Evolutionary conservation across 345 rosid species (phyloP), one percentile per base, ranked within the genome.

Genomic region (Geranium brycei): DNA sequence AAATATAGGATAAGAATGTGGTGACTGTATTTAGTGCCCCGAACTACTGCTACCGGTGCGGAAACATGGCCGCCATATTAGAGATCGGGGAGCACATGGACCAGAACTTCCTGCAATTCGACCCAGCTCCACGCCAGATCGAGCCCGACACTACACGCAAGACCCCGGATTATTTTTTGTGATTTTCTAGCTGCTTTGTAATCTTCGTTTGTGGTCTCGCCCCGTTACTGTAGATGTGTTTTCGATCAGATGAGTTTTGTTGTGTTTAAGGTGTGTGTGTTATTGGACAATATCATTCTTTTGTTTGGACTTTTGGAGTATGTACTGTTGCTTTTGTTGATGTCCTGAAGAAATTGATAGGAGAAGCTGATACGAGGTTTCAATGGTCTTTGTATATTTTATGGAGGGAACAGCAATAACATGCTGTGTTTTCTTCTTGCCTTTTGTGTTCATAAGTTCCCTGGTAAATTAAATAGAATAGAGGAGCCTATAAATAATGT

Each of bases 1-100:
- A 40, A 59, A 65, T 64, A 31, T 73, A 86, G 90, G 96, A 91
- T 0, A 86, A 88, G 72, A 91, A 91, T 66, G 97, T 91, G 59
- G 97, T 88, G 32, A 88, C 97, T 32, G 97, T 88, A 68, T 91
- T 91, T 68, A 91, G 97, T 51, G 97, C 97, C 41, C 97, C 97
- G 1, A 88, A 91, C 65, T 88, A 91, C 72, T 88, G 93, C 76
- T 91, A 91, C 75, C 84, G 96, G 0, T 91, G 97, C 68, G 96
- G 97, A 57, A 91, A 91, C 68, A 91, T 91, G 97, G 96, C 97
- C 60, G 97, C 97, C 6, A 91, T 88, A 70, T 80, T 91, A 58
- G 97, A 91, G 83, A 82, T 88, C 41, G 87, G 91, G 59, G 97
- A 91, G 77, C 85, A 91, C 53, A 91, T 91, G 96, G 91, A 86